phyloP scores from a whole-genome alignment of 495 filamentous ascomycete species.

The Glutinoglossum americanum region DNA sequence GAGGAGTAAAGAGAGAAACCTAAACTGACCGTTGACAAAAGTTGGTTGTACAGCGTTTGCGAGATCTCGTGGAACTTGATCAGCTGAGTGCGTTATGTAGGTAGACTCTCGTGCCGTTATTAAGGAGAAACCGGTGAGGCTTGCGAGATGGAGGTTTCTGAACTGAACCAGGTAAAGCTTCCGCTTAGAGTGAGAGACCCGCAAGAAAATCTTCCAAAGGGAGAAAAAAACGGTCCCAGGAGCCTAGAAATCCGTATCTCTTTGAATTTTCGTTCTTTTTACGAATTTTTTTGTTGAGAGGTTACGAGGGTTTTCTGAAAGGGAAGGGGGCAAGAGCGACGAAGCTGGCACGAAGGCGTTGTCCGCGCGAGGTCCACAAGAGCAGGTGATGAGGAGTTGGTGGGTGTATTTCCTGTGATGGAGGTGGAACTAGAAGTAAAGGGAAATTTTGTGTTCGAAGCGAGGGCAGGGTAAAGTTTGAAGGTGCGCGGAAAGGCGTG shows the following conservation, averaged over 20 bases:
- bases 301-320: constrained; percentile 1
- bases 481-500: not conserved
- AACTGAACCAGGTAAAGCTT: not conserved
- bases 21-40: not conserved
- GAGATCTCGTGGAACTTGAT: not conserved
- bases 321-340: constrained; percentile 1
- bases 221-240: not conserved
- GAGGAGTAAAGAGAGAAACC: not conserved
- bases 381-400: constrained; percentile 1
- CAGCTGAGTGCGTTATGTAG: not conserved
- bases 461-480: not conserved
- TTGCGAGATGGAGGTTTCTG: not conserved
- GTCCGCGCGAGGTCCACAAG: constrained; percentile 1
- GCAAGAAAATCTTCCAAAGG: not conserved
- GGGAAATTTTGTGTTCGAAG: constrained; percentile 1
- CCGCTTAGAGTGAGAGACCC: not conserved
- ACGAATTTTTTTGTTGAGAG: not conserved
- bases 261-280: not conserved
- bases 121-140: not conserved
- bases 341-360: not conserved
- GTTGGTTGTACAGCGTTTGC: not conserved
- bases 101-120: not conserved
- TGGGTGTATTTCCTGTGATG: not conserved
- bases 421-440: not conserved
- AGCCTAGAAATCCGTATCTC: not conserved